Evolutionary conservation across 352 stramenopile genomes (phyloP).

Genomic region (Globisporangium megalacanthum): DNA sequence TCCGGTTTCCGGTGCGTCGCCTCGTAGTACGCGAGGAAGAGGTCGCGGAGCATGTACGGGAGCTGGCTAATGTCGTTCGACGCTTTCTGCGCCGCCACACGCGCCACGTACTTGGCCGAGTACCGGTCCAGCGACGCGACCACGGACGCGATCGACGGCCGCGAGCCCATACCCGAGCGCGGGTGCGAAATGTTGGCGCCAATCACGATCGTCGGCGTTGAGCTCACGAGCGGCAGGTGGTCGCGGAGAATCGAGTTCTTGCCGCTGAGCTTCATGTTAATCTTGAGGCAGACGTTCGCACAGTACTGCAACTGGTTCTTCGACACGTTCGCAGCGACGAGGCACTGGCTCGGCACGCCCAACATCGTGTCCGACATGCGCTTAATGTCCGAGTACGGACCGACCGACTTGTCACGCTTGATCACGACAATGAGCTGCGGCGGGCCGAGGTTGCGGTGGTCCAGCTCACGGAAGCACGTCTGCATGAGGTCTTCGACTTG

Average conservation of each 20-base stretch:
- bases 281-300: conserved; percentile 63
- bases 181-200: conserved; percentile 74
- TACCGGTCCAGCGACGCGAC: conserved; percentile 72
- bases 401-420: conserved; percentile 36
- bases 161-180: conserved; percentile 40
- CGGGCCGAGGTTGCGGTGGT: conserved; percentile 22
- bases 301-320: conserved; percentile 49
- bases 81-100: conserved; percentile 45
- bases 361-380: conserved; percentile 60
- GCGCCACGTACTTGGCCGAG: conserved; percentile 53
- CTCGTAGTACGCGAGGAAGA: conserved; percentile 75
- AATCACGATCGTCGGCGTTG: conserved; percentile 67
- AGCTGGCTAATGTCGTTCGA: conserved; percentile 51
- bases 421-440: conserved; percentile 61
- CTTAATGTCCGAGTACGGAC: conserved; percentile 67
- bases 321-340: conserved; percentile 42
- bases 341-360: conserved; percentile 67
- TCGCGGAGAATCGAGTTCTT: conserved; percentile 55
- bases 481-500: conserved; percentile 61
- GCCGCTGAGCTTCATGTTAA: conserved; percentile 75
- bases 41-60: conserved; percentile 53
- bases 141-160: conserved; percentile 73
- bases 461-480: conserved; percentile 42
- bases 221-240: conserved; percentile 36
- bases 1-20: conserved; percentile 68